Base-by-base conservation (phyloP, 305 asterid species). In the Fraxinus albicans region DNA sequence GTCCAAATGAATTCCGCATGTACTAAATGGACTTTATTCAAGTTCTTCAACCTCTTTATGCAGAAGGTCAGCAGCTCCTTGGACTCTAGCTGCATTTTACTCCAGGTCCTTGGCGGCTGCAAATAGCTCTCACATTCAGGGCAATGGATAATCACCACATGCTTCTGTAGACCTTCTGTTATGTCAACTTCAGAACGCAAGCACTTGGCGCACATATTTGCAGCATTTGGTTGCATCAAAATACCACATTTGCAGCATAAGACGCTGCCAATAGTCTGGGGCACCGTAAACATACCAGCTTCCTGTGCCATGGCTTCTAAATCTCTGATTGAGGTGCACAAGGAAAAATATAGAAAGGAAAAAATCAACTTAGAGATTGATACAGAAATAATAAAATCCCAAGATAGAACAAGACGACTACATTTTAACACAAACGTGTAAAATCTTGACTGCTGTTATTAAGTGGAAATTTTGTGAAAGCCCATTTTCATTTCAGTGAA, bases 171-270 rank as follows among this genome's bases (percentile, higher is more conserved):
- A 36, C 90, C 90, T 83, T 92, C 93, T 0, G 94, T 92, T 50
- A 92, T 88, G 88, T 92, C 94, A 21, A 89, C 80, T 82, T 90
- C 92, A 3, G 93, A 88, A 25, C 89, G 88, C 70, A 89, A 85
- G 81, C 95, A 90, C 38, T 79, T 86, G 55, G 90, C 89, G 36
- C 95, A 91, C 92, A 91, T 92, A 65, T 89, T 88, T 36, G 92
- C 91, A 65, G 89, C 93, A 84, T 91, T 90, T 82, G 94, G 94
- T 69, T 85, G 91, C 91, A 89, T 90, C 31, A 82, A 60, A 10
- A 92, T 86, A n/a, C 95, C 93, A 10, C 95, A 92, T 33, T 89
- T 90, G 90, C 95, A 92, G 83, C 95, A 90, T 29, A 87, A 78
- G 47, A 92, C 89, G 27, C 80, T 87, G 50, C 93, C 95, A 8